Evolutionary conservation across 1,284 basidiomycete genomes (phyloP).

Genomic region (Xanthoconium separans): DNA sequence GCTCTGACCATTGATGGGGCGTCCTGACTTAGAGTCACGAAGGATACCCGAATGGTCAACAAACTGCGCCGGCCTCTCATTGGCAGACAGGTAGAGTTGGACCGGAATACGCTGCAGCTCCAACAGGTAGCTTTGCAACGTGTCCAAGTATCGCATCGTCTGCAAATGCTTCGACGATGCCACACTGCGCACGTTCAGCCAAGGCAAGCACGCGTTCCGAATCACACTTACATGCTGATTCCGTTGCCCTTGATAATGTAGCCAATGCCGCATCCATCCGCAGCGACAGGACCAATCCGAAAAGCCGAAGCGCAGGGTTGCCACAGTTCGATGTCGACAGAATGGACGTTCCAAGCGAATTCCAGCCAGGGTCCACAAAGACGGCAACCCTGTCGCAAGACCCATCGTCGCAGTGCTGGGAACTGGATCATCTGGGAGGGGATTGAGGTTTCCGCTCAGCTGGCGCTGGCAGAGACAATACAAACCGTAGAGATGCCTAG

Average conservation of each 20-base stretch:
- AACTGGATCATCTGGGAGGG: slow-evolving; percentile 43
- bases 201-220: not conserved
- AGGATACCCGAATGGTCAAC: slow-evolving; percentile 80
- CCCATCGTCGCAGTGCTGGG: slow-evolving; percentile 18
- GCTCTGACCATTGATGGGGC: slow-evolving; percentile 58
- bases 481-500: slow-evolving; percentile 81
- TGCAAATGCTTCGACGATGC: slow-evolving; percentile 95
- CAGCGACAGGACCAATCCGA: slow-evolving; percentile 88
- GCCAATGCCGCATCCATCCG: slow-evolving; percentile 89
- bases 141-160: slow-evolving; percentile 87
- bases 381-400: slow-evolving; percentile 53
- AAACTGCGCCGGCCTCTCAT: slow-evolving; percentile 79
- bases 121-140: slow-evolving; percentile 76
- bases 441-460: slow-evolving; percentile 46
- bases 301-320: slow-evolving; percentile 88
- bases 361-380: slow-evolving; percentile 89
- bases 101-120: slow-evolving; percentile 81
- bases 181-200: slow-evolving; percentile 48
- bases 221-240: slow-evolving; percentile 66
- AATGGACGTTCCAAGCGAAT: slow-evolving; percentile 78
- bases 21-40: slow-evolving; percentile 79
- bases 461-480: slow-evolving; percentile 83
- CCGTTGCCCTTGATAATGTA: slow-evolving; percentile 98
- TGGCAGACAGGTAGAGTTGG: slow-evolving; percentile 76
- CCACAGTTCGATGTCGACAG: slow-evolving; percentile 95